Conservation (phyloP, 306 rosid species). For the Alnus glutinosa region DNA sequence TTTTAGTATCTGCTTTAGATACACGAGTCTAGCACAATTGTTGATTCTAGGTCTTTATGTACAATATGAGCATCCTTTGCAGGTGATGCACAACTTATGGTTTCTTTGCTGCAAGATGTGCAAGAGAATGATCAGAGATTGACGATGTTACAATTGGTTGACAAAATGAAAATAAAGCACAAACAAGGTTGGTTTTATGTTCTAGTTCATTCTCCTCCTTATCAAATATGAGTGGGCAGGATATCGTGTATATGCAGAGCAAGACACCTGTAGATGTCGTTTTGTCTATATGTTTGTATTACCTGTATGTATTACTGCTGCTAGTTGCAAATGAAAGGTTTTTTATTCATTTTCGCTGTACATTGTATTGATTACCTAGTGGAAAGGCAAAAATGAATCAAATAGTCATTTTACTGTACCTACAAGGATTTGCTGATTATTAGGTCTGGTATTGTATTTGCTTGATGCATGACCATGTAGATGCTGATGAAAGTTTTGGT, state of each 20-base stretch:
- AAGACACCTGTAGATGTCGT: background rate
- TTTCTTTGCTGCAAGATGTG: conserved; percentile 76
- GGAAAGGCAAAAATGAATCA: background rate
- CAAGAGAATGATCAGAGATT: conserved; percentile 72
- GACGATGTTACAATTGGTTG: conserved; percentile 85
- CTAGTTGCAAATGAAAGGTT: background rate
- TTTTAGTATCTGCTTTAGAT: background rate
- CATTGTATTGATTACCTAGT: no score
- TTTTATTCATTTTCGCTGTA: background rate
- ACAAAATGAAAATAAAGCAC: conserved; percentile 73
- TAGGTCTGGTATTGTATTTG: background rate
- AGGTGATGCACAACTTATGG: conserved; percentile 73
- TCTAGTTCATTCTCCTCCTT: conserved; percentile 7
- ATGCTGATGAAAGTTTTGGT: background rate
- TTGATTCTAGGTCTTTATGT: background rate
- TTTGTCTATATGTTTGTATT: background rate
- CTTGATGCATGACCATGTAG: background rate
- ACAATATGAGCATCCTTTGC: conserved; percentile 35
- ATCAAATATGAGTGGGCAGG: conserved; percentile 3
- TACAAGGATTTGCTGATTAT: background rate
- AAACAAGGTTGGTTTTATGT: conserved; percentile 64
- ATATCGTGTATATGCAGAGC: background rate
- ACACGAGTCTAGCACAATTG: background rate
- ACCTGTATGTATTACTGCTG: background rate
- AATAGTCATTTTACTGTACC: background rate